phyloP scores from a whole-genome alignment of 805 yeast genomes.

The Saccharomycopsis sp. region DNA sequence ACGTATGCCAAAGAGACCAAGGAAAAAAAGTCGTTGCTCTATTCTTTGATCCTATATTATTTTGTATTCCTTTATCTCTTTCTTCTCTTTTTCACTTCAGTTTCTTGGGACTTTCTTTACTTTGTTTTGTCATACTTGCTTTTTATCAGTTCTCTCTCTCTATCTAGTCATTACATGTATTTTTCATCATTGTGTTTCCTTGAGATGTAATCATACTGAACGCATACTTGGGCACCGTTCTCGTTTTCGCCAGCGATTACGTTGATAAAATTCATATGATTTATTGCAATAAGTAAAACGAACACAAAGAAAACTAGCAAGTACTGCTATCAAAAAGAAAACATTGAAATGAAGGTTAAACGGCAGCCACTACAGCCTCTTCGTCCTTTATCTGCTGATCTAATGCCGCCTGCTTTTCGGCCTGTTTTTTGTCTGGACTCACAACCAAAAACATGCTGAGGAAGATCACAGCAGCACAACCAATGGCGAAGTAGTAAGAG shows the following conservation, averaged over 20 bases:
- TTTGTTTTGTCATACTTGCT: not conserved
- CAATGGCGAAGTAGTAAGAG: not conserved
- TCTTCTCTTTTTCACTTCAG: not conserved
- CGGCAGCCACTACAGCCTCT: not conserved
- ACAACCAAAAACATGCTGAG: not conserved
- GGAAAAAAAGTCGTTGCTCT: slow-evolving; percentile 1
- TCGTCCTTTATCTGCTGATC: not conserved
- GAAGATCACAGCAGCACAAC: not conserved
- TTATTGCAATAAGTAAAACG: no score
- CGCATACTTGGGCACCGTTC: no score
- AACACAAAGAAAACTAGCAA: no score
- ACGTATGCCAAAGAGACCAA: not conserved
- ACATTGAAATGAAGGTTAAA: not conserved
- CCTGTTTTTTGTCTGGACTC: not conserved
- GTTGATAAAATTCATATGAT: no score
- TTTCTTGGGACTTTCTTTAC: not conserved
- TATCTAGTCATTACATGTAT: no score
- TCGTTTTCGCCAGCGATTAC: no score
- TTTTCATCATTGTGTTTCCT: no score
- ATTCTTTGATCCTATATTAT: not conserved
- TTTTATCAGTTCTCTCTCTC: not conserved
- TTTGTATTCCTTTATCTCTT: not conserved
- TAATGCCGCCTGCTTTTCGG: not conserved
- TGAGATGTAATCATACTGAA: no score
- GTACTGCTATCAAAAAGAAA: no score